Evolutionary conservation across 1,284 basidiomycete genomes (phyloP).

Genomic region (Phenoliferia sp.): DNA sequence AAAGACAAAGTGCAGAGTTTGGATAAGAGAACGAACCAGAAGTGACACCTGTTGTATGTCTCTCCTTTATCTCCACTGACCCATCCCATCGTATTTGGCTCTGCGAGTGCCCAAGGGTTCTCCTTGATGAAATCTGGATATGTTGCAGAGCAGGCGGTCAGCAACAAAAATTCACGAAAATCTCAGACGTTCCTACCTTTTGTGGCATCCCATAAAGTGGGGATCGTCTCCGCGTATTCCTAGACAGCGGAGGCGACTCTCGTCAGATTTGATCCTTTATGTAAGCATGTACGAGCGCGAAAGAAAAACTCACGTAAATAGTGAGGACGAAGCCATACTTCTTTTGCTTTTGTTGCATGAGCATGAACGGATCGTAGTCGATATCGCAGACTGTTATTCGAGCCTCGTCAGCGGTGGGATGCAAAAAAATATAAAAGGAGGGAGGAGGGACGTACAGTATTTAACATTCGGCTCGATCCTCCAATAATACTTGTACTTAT

Average conservation of each 20-base stretch:
- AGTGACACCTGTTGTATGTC: constrained; percentile 66
- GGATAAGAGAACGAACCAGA: constrained; percentile 23
- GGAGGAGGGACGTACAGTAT: constrained; percentile 13
- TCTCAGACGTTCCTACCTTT: constrained; percentile 51
- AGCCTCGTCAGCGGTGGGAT: too few species aligned
- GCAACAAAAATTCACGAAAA: constrained; percentile 63
- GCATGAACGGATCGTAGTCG: constrained; percentile 37
- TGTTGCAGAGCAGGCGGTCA: constrained; percentile 11
- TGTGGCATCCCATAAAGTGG: constrained; percentile 72
- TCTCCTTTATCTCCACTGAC: constrained; percentile 67
- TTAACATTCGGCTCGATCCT: constrained; percentile 53
- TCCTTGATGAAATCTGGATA: constrained; percentile 62
- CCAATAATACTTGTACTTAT: constrained; percentile 79
- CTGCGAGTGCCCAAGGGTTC: constrained; percentile 66
- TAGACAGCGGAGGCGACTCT: constrained; percentile 62
- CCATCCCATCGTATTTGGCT: constrained; percentile 68
- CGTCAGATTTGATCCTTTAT: constrained; percentile 50
- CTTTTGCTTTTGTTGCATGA: constrained; percentile 30
- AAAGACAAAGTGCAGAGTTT: neutral
- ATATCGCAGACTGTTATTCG: constrained; percentile 34
- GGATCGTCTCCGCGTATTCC: constrained; percentile 58
- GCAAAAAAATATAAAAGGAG: neutral
- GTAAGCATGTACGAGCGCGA: constrained; percentile 22
- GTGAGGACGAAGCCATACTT: constrained; percentile 47
- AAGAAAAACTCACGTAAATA: constrained; percentile 52